Base-by-base conservation (phyloP, 2,329 filamentous ascomycete genomes). In the Diplodia scrobiculata region DNA sequence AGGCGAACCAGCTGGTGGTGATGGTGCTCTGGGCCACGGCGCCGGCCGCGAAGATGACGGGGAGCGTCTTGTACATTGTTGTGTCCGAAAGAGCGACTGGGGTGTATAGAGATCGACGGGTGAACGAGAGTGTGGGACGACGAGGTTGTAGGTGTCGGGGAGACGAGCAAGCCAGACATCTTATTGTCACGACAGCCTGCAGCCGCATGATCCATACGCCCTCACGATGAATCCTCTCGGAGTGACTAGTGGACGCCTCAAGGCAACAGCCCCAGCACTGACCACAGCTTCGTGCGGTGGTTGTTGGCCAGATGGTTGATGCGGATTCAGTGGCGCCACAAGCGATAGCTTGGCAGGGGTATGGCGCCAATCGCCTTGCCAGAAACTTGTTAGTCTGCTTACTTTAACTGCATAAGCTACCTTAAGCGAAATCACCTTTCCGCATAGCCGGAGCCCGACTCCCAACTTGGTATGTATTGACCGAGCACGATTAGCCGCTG, bases 21-120 rank as follows among this genome's bases (percentile, higher is more conserved):
- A 53, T 63, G 47, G 60, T 63, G 47, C 48, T 63, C 36, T 63
- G 60, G 48, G 60, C 60, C 3, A 34, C 19, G 48, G 60, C 48
- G 48, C 48, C 60, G 48, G 50, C 48, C 6, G 48, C 60, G 60
- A 62, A 50, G n/a, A 62, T 6, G 45, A 62, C n/a, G 21, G 58
- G 58, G 45, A 62, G 41, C 10, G 58, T 36, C 58, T 50, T 50
- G 27, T 62, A 25, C 58, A 62, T 62, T 50, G 19, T 54, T 27
- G 41, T 19, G 21, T 19, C 11, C 27, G 21, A 50, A 62, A 62
- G 41, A 62, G 41, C 27, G 45, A 36, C 27, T 60, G 38, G 53
- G 25, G 9, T 36, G 6, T 19, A 19, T 59, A 29, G 17, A 1
- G 36, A 47, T 14, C 9, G 52, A 14, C 17, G 25, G 25, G 25